Evolutionary conservation across 2,329 filamentous ascomycete genomes (phyloP), one percentile per base, ranked within the genome.

Genomic region (Alternaria gansuensis): DNA sequence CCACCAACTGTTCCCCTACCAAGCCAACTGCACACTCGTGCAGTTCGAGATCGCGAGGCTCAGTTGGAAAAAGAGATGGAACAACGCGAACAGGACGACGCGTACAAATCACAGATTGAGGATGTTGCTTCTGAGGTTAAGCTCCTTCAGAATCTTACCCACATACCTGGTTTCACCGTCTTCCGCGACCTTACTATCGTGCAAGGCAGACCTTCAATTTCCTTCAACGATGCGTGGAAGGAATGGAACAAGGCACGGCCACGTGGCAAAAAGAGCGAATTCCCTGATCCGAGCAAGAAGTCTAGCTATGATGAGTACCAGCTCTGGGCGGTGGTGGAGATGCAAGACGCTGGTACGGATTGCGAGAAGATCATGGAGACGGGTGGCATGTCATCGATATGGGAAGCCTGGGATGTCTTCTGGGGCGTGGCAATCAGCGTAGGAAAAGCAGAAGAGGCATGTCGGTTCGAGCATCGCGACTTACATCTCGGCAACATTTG

Each of bases 401-500:
- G 76, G 76, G 72, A 75, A 61, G 79, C 84, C 2, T 88, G 86
- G 78, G 87, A 89, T 69, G 82, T 89, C 1, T 90, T 90, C 75
- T 90, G 87, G 87, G 84, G 85, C 14, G 85, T 88, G n/a, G 83
- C 84, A 7, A 79, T 88, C 66, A 83, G 85, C 2, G 75, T 89
- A 9, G 86, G 84, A 14, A 84, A 86, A 58, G 87, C 85, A 9
- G 87, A 90, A 71, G 82, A 84, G 67, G 82, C 81, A 53, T 82
- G 84, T 5, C 75, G 81, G 51, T 90, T 89, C 66, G 87, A 90
- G 79, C 87, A 90, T 71, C 83, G 87, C 21, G 87, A 90, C 74
- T 75, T 90, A 4, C 87, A 90, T 73, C 78, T 87, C 34, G 87
- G 87, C n/a, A 90, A 90, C 65, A 83, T 90, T 17, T 89, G 87